Evolutionary conservation across 2,329 filamentous ascomycete species (phyloP).

Genomic region (Arthrobotrys conoides): DNA sequence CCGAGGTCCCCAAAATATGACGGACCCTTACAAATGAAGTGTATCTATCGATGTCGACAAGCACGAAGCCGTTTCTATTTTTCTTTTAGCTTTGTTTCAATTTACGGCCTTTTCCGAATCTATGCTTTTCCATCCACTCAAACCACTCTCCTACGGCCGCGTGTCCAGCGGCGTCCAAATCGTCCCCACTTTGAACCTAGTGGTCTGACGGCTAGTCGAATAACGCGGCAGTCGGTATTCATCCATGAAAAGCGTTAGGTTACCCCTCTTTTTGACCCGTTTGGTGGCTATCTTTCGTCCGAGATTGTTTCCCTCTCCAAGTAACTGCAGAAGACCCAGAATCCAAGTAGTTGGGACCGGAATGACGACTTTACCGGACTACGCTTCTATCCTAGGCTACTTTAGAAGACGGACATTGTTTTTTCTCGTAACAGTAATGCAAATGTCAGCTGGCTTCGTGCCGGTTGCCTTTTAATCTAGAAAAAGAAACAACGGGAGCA

Average conservation of each 20-base stretch:
- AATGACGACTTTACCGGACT: conserved; percentile 5
- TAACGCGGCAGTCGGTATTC: conserved; percentile 27
- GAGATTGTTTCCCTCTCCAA: not conserved
- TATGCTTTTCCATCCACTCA: not conserved
- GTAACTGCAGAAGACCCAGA: not conserved
- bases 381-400: not conserved
- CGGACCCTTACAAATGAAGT: not conserved
- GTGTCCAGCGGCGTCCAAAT: conserved; percentile 7
- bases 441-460: not conserved
- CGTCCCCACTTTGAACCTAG: not conserved
- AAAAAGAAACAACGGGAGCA: not conserved
- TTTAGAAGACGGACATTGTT: not conserved
- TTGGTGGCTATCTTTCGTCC: conserved; percentile 7
- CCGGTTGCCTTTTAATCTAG: not conserved
- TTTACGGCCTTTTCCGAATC: conserved; percentile 10
- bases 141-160: conserved; percentile 34
- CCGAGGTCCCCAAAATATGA: not conserved
- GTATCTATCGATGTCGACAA: not conserved
- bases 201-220: conserved; percentile 25
- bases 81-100: not conserved
- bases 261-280: conserved; percentile 30
- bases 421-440: not conserved
- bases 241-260: not conserved
- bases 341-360: conserved; percentile 27
- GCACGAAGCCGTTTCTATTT: not conserved